Base-by-base conservation (phyloP, 2,329 filamentous ascomycete genomes). In the Nannizzia gypsea region DNA sequence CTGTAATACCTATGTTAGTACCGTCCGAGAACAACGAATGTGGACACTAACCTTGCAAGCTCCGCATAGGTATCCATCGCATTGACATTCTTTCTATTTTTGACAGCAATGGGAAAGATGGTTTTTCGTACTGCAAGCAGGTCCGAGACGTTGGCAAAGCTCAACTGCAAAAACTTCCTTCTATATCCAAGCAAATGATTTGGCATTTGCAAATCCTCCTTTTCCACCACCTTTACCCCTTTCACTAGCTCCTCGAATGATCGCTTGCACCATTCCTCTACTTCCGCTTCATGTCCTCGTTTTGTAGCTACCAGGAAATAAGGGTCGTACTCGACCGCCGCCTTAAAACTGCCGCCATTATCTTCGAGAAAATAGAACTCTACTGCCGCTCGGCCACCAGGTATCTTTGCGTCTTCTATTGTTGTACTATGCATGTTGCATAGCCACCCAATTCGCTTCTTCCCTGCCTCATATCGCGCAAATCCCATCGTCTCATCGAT, bases 1-100 rank as follows among this genome's bases (percentile, higher is more conserved):
- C 86, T 90, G 64, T 70, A 67, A 36, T 13, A 15, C 20, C 13
- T 38, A 34, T 13, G 15, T 54, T 62, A 58, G 58, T 31, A 31
- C 38, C 9, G 17, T 8, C 13, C 4, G 9, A 8, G 26, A n/a
- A 11, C 2, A 24, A 3, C 36, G 24, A 22, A 6, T 46, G 31
- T 34, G 13, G 34, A 34, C 34, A 40, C 66, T 55, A 62, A 92
- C 89, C 86, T 88, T 63, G 89, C 89, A 69, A 97, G 90, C 78
- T 99, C 93, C 46, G 91, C 91, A 78, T 99, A 99, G 65, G 92
- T 91, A 78, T 99, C 93, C 88, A 97, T 95, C 57, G 91, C 89
- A 77, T 89, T 90, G 80, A 96, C 86, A 67, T 90, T 92, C 76
- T 93, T 95, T 78, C 88, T 95, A 72, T 99, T 99, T 77, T 89